These are phyloP conservation scores for Boletus eberwhitei DNA, from an alignment of 768 basidiomycete genomes.

Conservation along the genomic window DNA sequence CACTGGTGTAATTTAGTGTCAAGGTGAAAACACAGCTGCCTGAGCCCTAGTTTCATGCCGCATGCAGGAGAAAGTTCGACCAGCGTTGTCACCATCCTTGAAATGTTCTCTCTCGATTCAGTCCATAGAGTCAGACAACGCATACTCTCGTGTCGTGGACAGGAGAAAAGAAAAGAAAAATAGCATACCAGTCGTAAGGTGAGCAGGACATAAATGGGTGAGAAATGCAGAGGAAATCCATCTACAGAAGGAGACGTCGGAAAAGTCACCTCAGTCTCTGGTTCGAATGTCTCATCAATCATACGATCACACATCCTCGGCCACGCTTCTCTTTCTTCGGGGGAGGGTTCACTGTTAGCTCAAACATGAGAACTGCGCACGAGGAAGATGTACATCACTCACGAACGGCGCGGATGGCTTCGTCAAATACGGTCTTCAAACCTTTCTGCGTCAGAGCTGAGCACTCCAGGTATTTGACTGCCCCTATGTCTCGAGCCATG, in stretches of 20 bases:
- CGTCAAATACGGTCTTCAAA: constrained; percentile 98
- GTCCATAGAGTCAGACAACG: constrained; percentile 31
- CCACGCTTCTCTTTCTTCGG: constrained; percentile 51
- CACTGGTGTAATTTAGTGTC: not conserved
- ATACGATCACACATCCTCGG: constrained; percentile 71
- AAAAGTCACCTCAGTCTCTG: constrained; percentile 17
- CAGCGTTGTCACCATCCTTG: not conserved
- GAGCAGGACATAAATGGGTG: constrained; percentile 69
- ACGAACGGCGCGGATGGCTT: constrained; percentile 96
- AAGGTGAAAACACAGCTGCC: not conserved
- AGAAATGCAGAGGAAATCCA: constrained; percentile 43
- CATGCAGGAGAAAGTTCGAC: not conserved
- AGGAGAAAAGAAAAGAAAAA: constrained; percentile 24
- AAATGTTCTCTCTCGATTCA: not conserved
- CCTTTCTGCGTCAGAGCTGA: constrained; percentile 98
- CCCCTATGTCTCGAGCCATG: constrained; percentile 92
- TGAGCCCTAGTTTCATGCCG: not conserved
- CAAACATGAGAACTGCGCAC: constrained; percentile 6
- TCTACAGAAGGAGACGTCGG: constrained; percentile 27
- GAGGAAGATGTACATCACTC: constrained; percentile 37
- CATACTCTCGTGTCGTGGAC: constrained; percentile 36
- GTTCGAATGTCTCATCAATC: constrained; percentile 32
- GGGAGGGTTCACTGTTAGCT: constrained; percentile 67
- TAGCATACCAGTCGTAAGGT: constrained; percentile 61
- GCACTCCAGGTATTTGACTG: constrained; percentile 95